Evolutionary conservation across 1,284 basidiomycete genomes (phyloP), one percentile per base, ranked within the genome.

Genomic region (Exobasidium rhododendri): DNA sequence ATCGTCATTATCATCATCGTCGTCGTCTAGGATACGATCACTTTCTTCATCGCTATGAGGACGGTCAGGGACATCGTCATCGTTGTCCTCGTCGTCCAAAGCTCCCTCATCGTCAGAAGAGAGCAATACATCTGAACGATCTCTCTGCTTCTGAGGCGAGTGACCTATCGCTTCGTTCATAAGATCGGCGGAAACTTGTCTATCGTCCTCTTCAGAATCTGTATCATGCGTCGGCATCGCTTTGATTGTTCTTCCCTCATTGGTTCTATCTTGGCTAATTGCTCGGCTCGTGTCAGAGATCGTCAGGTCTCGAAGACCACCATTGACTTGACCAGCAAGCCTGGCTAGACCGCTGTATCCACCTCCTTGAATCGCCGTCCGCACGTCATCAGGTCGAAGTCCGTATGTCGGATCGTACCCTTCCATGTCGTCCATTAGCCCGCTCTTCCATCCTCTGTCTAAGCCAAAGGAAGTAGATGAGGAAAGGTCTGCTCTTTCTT

Each of bases 371-470:
- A 86, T 87, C 78, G 89, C 89, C 1, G 83, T 82, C 0, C 92
- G 92, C 4, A 94, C 56, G 35, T 70, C 73, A 56, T 75, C 73
- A 4, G 71, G 83, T 14, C 94, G 87, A n/a, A 97, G 83, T n/a
- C 94, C 94, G 74, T 97, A 97, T 0, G 94, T 97, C 0, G 93
- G 94, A 75, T 97, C 94, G 80, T 91, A 96, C 66, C 89, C 86
- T 80, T 94, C 93, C 45, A 93, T 85, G 47, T 78, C 74, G 31
- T 67, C 68, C 40, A 72, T 67, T 1, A 60, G 63, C 17, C 32
- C 45, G 0, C 30, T 26, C 13, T 35, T 24, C 11, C 13, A 28
- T 2, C 26, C 24, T 20, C 28, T 11, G 14, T 11, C 13, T 10
- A 32, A 24, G 1, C 68, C 56, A 7, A 68, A 69, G 32, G 68